Conservation (phyloP, 139 green algal genomes). For the Trebouxia sp. region DNA sequence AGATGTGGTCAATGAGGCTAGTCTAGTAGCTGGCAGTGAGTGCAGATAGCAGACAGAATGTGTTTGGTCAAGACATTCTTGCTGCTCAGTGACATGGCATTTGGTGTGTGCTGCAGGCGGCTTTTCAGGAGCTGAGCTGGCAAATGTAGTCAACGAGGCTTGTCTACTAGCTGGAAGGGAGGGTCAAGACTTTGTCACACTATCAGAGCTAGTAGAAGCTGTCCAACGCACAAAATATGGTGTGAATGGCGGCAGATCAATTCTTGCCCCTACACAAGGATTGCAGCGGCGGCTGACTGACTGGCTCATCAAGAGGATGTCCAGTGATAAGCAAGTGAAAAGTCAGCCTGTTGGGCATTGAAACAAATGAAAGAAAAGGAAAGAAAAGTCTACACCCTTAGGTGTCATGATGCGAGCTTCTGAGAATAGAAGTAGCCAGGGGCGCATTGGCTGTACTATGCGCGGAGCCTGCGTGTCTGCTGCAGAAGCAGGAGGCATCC, state of each 20-base stretch:
- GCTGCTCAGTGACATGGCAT: no score
- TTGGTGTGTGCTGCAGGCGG: slow-evolving; percentile 19
- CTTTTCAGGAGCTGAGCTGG: slow-evolving; percentile 89
- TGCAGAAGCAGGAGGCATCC: no score
- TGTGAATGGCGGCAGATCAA: slow-evolving; percentile 43
- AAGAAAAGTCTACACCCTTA: no score
- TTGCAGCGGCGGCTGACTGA: slow-evolving; percentile 32
- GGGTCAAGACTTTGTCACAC: slow-evolving; percentile 48
- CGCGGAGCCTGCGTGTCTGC: no score
- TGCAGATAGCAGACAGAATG: slow-evolving; percentile 7
- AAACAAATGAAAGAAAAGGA: no score
- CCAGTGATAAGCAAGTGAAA: slow-evolving; percentile 30
- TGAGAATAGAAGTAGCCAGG: no score
- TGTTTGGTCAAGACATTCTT: no score
- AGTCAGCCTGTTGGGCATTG: slow-evolving; percentile 26
- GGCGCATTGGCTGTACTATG: no score
- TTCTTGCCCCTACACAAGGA: background rate
- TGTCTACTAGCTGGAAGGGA: slow-evolving; percentile 77
- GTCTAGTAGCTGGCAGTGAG: slow-evolving; percentile 13
- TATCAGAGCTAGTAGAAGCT: slow-evolving; percentile 74
- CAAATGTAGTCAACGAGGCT: slow-evolving; percentile 94
- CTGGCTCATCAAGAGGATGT: slow-evolving; percentile 34
- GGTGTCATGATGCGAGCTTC: no score
- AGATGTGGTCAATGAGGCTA: slow-evolving; percentile 94
- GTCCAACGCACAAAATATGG: slow-evolving; percentile 63